Conservation (phyloP, 2,329 filamentous ascomycete species). For the Aspergillus ibericus region DNA sequence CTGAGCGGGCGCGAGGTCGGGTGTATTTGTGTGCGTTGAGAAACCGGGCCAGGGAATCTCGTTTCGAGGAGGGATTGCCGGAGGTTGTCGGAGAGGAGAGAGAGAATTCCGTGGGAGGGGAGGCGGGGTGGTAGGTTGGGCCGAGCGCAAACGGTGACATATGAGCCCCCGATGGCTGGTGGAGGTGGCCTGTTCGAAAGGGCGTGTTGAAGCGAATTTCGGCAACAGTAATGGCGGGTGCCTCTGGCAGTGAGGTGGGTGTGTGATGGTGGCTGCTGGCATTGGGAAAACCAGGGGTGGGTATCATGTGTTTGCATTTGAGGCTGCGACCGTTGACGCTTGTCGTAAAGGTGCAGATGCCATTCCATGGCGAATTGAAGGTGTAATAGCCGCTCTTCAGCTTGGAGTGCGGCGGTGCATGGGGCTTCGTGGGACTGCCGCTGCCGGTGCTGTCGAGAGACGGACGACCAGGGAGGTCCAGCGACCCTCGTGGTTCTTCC, state of each 20-base stretch:
- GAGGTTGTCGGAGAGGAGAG: slow-evolving; percentile 3
- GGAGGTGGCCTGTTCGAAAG: slow-evolving; percentile 43
- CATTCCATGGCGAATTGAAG: slow-evolving; percentile 84
- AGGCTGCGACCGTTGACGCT: slow-evolving; percentile 72
- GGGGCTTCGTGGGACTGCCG: slow-evolving; percentile 17
- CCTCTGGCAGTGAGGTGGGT: slow-evolving; percentile 10
- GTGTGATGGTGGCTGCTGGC: slow-evolving; percentile 11
- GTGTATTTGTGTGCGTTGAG: slow-evolving; percentile 32
- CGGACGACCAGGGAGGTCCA: slow-evolving; percentile 20
- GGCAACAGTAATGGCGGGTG: slow-evolving; percentile 61
- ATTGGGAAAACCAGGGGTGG: slow-evolving; percentile 29
- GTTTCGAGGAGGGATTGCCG: slow-evolving; percentile 24
- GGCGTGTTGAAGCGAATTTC: slow-evolving; percentile 91
- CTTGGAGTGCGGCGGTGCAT: slow-evolving; percentile 22
- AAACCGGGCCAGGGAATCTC: slow-evolving; percentile 31
- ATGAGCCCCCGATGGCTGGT: slow-evolving; percentile 27
- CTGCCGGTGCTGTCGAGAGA: slow-evolving; percentile 17
- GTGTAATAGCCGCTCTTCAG: slow-evolving; percentile 58
- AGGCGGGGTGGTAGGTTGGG: slow-evolving; percentile 3
- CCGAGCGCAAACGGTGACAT: slow-evolving; percentile 16
- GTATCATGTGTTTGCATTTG: slow-evolving; percentile 71
- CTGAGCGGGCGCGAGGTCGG: slow-evolving; percentile 30
- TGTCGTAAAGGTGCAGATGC: slow-evolving; percentile 80
- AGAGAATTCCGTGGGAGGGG: neutral
- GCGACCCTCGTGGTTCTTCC: slow-evolving; percentile 21